phyloP scores from a whole-genome alignment of 148 eudicot species.

The Cornus florida region DNA sequence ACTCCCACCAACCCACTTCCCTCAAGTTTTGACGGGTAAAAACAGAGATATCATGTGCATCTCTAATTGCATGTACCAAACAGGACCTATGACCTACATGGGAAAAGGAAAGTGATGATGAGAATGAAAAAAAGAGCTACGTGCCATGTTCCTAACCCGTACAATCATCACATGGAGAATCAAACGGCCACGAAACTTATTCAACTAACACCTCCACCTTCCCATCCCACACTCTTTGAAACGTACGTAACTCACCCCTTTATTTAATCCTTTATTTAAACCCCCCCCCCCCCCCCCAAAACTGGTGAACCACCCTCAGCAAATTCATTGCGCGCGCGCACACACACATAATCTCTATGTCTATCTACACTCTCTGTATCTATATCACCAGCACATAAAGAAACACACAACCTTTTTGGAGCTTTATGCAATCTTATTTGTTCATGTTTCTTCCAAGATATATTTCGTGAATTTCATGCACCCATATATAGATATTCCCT shows the following conservation, averaged over 20 bases:
- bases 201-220: slow-evolving; percentile 15
- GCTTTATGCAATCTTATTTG: background rate
- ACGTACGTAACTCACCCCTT: background rate
- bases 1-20: no score
- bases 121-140: background rate
- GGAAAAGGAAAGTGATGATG: no score
- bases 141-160: background rate
- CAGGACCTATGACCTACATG: background rate
- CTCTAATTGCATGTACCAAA: background rate
- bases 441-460: background rate
- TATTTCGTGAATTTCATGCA: background rate
- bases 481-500: background rate
- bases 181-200: background rate
- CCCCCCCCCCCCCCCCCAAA: background rate
- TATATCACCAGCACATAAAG: background rate
- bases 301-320: background rate
- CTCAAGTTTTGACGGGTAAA: no score
- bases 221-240: slow-evolving; percentile 16
- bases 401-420: background rate
- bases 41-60: no score
- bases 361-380: background rate
- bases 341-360: background rate
- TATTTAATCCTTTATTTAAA: slow-evolving; percentile 6
- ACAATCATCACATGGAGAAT: background rate
- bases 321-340: background rate